These are phyloP conservation scores for Cutaneotrichosporon cutaneum DNA, from an alignment of 1,284 basidiomycete genomes.

Conservation along the genomic window DNA sequence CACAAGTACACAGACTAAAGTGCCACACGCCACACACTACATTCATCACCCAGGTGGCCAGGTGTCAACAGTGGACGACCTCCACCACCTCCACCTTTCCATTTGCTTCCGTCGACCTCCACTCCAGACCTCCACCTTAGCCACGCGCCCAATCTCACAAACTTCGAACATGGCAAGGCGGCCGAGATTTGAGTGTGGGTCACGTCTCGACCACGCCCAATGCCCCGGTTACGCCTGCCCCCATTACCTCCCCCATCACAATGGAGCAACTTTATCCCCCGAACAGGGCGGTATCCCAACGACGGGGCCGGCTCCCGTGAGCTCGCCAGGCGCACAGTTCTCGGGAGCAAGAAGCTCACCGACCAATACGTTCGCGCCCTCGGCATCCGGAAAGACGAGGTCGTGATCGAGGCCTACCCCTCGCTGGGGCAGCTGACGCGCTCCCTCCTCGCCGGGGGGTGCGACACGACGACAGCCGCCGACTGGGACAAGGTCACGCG, in stretches of 20 bases:
- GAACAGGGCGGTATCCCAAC: background rate
- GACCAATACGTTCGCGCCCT: slow-evolving; percentile 43
- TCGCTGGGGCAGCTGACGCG: slow-evolving; percentile 38
- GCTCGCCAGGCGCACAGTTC: slow-evolving; percentile 22
- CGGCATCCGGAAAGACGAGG: slow-evolving; percentile 33
- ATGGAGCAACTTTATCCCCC: slow-evolving; percentile 22
- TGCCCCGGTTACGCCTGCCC: slow-evolving; percentile 35
- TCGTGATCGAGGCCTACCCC: slow-evolving; percentile 41
- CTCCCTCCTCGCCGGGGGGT: slow-evolving; percentile 37
- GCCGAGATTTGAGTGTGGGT: background rate
- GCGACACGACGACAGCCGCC: slow-evolving; percentile 16
- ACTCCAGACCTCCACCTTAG: slow-evolving; percentile 8
- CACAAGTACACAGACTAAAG: no score
- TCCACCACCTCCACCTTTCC: background rate
- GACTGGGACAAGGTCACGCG: slow-evolving; percentile 22
- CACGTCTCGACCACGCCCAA: slow-evolving; percentile 7
- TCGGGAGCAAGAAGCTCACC: slow-evolving; percentile 29
- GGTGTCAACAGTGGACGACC: slow-evolving; percentile 3
- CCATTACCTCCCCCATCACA: slow-evolving; percentile 32
- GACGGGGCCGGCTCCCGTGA: background rate
- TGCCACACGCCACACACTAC: background rate
- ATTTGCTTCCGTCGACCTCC: slow-evolving; percentile 4
- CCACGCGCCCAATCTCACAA: slow-evolving; percentile 1
- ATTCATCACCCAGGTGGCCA: no score
- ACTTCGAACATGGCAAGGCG: background rate